Conservation (phyloP, 2,329 filamentous ascomycete species). For the Calonectria hongkongensis region DNA sequence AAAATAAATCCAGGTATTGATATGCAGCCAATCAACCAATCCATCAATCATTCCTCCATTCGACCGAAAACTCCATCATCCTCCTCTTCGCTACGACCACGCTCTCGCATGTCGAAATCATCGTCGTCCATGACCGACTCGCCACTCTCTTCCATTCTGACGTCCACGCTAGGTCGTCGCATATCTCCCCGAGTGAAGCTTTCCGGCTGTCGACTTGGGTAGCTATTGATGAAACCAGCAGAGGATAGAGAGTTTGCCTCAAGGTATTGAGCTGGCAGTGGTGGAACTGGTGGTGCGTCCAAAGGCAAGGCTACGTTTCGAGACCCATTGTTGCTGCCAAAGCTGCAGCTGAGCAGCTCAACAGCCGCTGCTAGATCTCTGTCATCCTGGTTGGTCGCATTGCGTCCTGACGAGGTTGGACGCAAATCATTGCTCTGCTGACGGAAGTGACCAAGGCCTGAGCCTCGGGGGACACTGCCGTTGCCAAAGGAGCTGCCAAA, state of each 20-base stretch:
- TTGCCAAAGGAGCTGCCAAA: constrained; percentile 71
- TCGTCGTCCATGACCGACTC: constrained; percentile 80
- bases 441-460: constrained; percentile 76
- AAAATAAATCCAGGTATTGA: constrained; percentile 49
- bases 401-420: constrained; percentile 86
- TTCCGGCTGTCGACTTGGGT: constrained; percentile 76
- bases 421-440: constrained; percentile 85
- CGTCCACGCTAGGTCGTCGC: constrained; percentile 72
- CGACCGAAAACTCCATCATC: constrained; percentile 96
- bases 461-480: constrained; percentile 68
- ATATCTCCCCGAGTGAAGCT: constrained; percentile 78
- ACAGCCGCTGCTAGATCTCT: constrained; percentile 92
- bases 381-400: constrained; percentile 86
- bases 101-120: constrained; percentile 77
- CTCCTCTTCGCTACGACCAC: constrained; percentile 86
- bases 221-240: constrained; percentile 78
- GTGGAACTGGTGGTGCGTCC: constrained; percentile 91
- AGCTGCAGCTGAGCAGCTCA: constrained; percentile 92
- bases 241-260: constrained; percentile 75
- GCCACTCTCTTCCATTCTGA: constrained; percentile 80
- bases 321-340: constrained; percentile 83
- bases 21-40: constrained; percentile 64
- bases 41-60: constrained; percentile 86
- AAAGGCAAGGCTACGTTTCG: constrained; percentile 77
- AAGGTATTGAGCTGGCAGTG: constrained; percentile 87